Percentiles rank a stretch among this genome's conserved stretches.
Conservation (phyloP, 2,329 filamentous ascomycete genomes). For the Pseudogymnoascus sp. region DNA sequence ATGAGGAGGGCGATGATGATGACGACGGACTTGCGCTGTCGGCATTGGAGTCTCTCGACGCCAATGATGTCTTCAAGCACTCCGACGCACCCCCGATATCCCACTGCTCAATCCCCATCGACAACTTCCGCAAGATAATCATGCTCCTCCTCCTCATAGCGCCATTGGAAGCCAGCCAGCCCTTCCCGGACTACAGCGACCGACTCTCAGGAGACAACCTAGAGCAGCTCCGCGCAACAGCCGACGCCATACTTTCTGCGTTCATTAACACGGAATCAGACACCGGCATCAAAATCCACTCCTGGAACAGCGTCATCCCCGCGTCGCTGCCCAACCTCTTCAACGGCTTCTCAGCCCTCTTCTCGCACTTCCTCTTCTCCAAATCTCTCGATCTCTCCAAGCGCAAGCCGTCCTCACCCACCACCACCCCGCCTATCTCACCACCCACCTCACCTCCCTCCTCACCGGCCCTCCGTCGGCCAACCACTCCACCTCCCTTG, state of each 20-base stretch:
- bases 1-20: conserved; percentile 38
- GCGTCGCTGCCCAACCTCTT: conserved; percentile 58
- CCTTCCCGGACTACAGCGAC: conserved; percentile 49
- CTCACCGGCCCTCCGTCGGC: conserved; percentile 24
- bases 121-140: conserved; percentile 62
- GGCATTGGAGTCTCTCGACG: conserved; percentile 59
- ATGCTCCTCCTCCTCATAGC: conserved; percentile 62
- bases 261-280: conserved; percentile 58
- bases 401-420: conserved; percentile 21
- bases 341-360: conserved; percentile 56
- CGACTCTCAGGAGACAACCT: conserved; percentile 48
- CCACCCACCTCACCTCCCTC: conserved; percentile 14
- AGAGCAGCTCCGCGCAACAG: conserved; percentile 48
- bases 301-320: conserved; percentile 52
- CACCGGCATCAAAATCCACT: conserved; percentile 52
- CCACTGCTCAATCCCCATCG: conserved; percentile 62
- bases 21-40: conserved; percentile 59
- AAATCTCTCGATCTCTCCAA: conserved; percentile 56
- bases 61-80: conserved; percentile 50
- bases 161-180: conserved; percentile 56
- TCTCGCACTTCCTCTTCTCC: conserved; percentile 68
- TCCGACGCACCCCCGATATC: conserved; percentile 42
- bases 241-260: conserved; percentile 55
- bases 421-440: conserved; percentile 30
- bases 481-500: conserved; percentile 23